Percentiles rank a stretch among this genome's conserved stretches.
Conservation (phyloP, 2,329 filamentous ascomycete genomes). For the Coniochaeta sp. region DNA sequence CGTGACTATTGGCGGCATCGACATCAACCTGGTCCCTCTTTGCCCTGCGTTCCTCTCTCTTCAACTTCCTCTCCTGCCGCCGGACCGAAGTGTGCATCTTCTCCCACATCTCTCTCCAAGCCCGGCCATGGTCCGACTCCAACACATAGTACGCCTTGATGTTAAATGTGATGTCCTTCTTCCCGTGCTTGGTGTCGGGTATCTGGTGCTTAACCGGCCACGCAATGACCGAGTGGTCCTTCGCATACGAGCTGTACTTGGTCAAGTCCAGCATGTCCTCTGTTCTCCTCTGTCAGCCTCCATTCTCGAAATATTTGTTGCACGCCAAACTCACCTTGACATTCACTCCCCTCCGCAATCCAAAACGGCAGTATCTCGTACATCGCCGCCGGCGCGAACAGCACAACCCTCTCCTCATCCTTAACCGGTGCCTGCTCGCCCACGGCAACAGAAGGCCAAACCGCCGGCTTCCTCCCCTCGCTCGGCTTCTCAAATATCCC, state of each 20-base stretch:
- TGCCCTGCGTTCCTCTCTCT: background rate
- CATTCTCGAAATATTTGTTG: too few species aligned
- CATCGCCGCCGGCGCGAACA: constrained; percentile 3
- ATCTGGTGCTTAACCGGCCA: constrained; percentile 3
- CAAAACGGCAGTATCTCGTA: constrained; percentile 3
- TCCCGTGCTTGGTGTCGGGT: background rate
- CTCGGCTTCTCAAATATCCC: constrained; percentile 21
- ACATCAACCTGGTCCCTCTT: background rate
- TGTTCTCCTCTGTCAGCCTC: background rate
- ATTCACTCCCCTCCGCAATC: background rate
- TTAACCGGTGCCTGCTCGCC: background rate
- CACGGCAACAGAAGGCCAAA: background rate
- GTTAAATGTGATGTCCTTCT: constrained; percentile 3
- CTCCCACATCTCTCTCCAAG: constrained; percentile 4
- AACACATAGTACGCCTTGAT: constrained; percentile 3
- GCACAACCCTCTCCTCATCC: background rate
- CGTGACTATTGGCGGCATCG: background rate
- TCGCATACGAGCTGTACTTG: constrained; percentile 1
- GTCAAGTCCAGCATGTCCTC: background rate
- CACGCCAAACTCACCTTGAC: constrained; percentile 2
- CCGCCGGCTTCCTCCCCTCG: constrained; percentile 20
- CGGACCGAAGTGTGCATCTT: background rate
- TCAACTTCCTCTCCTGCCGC: background rate
- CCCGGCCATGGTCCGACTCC: background rate
- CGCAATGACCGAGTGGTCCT: constrained; percentile 2